Evolutionary conservation across 345 rosid species (phyloP).

Genomic region (Carallia pectinifolia): DNA sequence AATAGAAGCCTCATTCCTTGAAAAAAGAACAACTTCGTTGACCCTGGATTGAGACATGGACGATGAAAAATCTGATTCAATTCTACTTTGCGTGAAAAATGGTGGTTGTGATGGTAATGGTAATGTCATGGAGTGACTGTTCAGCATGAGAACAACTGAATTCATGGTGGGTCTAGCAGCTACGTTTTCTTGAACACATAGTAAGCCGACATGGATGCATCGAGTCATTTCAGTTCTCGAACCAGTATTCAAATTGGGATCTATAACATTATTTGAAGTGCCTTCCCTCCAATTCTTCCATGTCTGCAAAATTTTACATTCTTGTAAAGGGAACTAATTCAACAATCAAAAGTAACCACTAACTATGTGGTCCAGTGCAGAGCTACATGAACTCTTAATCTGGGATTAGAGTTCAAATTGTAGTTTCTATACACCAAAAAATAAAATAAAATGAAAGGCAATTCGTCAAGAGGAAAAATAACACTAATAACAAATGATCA

Average conservation of each 20-base stretch:
- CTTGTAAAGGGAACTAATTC: background rate
- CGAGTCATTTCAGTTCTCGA: too few relatives aligned
- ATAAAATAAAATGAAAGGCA: too few relatives aligned
- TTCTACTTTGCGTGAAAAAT: background rate
- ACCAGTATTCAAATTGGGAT: too few relatives aligned
- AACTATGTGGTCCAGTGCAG: too few relatives aligned
- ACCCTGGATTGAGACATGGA: background rate
- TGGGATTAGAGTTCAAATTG: too few relatives aligned
- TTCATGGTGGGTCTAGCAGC: conserved; percentile 14
- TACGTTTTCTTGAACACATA: conserved; percentile 31
- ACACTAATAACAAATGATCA: background rate
- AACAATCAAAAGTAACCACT: too few relatives aligned
- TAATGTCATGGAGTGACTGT: background rate
- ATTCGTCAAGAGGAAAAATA: too few relatives aligned
- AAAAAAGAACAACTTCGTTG: background rate
- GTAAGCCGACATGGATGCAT: too few relatives aligned
- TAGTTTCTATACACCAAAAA: too few relatives aligned
- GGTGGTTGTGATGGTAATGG: conserved; percentile 11
- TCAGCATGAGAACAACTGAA: conserved; percentile 11
- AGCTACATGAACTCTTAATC: too few relatives aligned
- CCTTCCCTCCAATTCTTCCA: too few relatives aligned
- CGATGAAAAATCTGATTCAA: background rate
- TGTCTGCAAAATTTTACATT: background rate
- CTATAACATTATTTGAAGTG: too few relatives aligned
- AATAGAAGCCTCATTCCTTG: conserved; percentile 1